phyloP scores from a whole-genome alignment of 345 rosid species.

The Rhodamnia argentea region DNA sequence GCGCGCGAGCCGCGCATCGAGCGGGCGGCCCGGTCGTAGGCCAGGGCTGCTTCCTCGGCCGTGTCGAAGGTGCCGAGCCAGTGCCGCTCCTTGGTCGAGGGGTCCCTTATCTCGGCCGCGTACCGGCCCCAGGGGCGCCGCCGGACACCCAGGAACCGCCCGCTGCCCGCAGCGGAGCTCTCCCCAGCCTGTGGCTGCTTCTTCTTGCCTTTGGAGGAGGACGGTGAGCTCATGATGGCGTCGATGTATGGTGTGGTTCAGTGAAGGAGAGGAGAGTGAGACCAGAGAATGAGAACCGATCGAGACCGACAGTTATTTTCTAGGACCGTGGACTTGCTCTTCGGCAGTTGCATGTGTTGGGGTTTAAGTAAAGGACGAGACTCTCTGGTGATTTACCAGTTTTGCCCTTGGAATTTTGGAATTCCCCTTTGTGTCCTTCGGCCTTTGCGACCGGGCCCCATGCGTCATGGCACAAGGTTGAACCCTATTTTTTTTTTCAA shows the following conservation, averaged over 20 bases:
- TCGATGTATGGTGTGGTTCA: neutral
- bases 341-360: neutral
- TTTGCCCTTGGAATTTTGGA: neutral
- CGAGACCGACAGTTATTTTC: neutral
- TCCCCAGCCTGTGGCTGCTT: slow-evolving; percentile 28
- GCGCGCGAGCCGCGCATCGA: slow-evolving; percentile 70
- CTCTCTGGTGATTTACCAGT: neutral
- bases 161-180: neutral
- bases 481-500: neutral
- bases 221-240: slow-evolving; percentile 31
- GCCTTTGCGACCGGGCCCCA: neutral
- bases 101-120: slow-evolving; percentile 83
- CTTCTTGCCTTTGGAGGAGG: slow-evolving; percentile 47
- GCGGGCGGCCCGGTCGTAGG: slow-evolving; percentile 72
- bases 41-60: slow-evolving; percentile 79
- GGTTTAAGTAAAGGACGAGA: neutral
- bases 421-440: neutral
- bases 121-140: slow-evolving; percentile 88
- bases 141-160: slow-evolving; percentile 59
- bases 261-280: neutral
- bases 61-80: slow-evolving; percentile 89
- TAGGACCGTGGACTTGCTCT: neutral
- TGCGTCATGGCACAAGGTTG: neutral
- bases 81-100: slow-evolving; percentile 73
- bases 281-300: neutral